Evolutionary conservation across 1,284 basidiomycete species (phyloP), one percentile per base, ranked within the genome.

Genomic region (Lignosus rhinocerotis): DNA sequence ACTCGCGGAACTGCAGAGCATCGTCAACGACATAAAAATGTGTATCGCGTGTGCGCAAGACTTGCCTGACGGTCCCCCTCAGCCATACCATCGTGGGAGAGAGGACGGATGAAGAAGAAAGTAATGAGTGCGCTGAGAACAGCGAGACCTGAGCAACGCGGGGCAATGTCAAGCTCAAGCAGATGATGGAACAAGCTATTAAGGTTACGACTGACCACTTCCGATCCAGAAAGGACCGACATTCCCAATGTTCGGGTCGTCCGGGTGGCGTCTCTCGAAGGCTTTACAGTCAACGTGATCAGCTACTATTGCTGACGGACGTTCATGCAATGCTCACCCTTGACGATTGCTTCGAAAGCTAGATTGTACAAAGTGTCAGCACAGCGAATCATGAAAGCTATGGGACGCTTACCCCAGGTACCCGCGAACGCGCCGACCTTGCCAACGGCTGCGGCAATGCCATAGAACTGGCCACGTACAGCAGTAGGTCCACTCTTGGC

Each of bases 371-470:
- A 11, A 2, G 14, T 1, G 30, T 43, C 21, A 44, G 25, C 36
- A 39, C 7, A 16, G n/a, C 56, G 14, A 32, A 14, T 32, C n/a
- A 11, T 6, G 17, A 14, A n/a, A 5, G 31, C 2, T 1, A 45
- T 9, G 42, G 9, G 11, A 12, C 21, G 36, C 82, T 16, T 71
- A 84, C 84, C 80, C 85, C 86, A 93, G 48, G 87, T 90, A 39
- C 93, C 91, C 56, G 88, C 83, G 72, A 95, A 94, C 4, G 93
- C 93, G 31, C 92, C 92, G 45, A 93, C 69, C 74, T 97, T 98
- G n/a, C 95, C 96, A 39, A 93, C 72, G 3, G 94, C 95, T 45
- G 95, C 95, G 3, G 92, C 93, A 46, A 86, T 68, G 32, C 91
- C 92, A 69, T 94, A 96, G 72, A 89, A 90, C 61, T 94, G 90